These are phyloP conservation scores for Pseudogymnoascus sp. DNA, from an alignment of 2,329 filamentous ascomycete genomes.

Conservation along the genomic window DNA sequence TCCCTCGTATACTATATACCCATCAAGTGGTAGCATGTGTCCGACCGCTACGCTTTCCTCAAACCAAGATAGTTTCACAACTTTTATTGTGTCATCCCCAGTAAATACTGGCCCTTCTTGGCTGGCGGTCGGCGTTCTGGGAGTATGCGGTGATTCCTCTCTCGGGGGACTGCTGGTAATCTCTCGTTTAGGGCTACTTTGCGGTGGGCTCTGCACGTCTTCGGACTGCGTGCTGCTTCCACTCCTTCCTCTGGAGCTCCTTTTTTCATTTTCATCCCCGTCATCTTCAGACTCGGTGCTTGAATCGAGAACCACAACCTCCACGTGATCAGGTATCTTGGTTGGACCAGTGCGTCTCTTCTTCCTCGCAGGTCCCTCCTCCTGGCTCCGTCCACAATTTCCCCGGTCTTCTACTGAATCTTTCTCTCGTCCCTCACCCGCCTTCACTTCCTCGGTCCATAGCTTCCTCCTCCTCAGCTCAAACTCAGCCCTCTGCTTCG, in stretches of 20 bases:
- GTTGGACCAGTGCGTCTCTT: constrained; percentile 33
- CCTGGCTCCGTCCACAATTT: constrained; percentile 12
- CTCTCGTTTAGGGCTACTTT: not conserved
- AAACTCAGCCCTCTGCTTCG: constrained; percentile 62
- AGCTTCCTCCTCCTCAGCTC: constrained; percentile 67
- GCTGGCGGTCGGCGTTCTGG: not conserved
- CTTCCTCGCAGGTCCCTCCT: constrained; percentile 15
- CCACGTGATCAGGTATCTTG: constrained; percentile 23
- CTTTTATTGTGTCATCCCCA: constrained; percentile 34
- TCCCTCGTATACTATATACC: constrained; percentile 50
- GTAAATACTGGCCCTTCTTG: constrained; percentile 1
- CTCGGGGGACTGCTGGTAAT: not conserved
- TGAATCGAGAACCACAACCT: constrained; percentile 22
- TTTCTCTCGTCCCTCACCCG: not conserved
- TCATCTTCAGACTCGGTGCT: constrained; percentile 32
- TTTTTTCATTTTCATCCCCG: constrained; percentile 13
- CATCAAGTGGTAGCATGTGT: constrained; percentile 38
- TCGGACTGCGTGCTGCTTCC: constrained; percentile 12
- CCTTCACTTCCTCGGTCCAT: constrained; percentile 42
- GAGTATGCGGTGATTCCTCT: not conserved
- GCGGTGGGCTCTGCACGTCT: constrained; percentile 15
- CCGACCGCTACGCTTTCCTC: constrained; percentile 42
- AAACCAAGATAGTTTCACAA: constrained; percentile 54
- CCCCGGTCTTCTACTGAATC: not conserved
- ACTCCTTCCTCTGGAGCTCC: not conserved